Base-by-base conservation (phyloP, 352 stramenopile species). In the Elongisporangium undulatum region DNA sequence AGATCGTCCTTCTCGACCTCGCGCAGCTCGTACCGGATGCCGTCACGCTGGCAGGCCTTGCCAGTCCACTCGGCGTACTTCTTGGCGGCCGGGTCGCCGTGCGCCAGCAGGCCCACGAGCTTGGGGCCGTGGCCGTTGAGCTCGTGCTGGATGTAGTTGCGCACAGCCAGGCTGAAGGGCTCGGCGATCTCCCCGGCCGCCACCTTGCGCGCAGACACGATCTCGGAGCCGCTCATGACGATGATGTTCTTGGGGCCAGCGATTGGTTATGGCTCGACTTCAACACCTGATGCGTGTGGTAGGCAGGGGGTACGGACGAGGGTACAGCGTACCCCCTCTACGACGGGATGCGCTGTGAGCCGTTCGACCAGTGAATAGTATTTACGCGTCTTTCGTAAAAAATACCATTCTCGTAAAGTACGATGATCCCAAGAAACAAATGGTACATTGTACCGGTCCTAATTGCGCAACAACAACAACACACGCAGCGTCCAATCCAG, bases 21-120 rank as follows among this genome's bases (percentile, higher is more conserved):
- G 45, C 94, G 87, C 61, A 99, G 75, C 72, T 99, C 96, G 79
- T 99, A 99, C 19, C 90, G 89, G 68, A 99, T 97, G 58, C 96
- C 96, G 68, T 99, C 97, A 57, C 86, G 89, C 16, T 75, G 71
- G 71, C 95, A 99, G 34, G 95, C 95, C 54, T 96, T 96, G 59
- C 93, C 91, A 8, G 96, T 99, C 96, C 96, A 99, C 76, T 99
- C 92, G 54, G 96, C 96, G 72, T 99, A 99, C 68, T 98, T 96
- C 59, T 92, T 90, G 52, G 95, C 96, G 16, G 95, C 82, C 13
- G 92, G 93, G 70, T 99, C 96, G 49, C 89, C 94, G 70, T 98
- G 98, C 24, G 96, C 97, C 49, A 99, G 75, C 55, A 99, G 75
- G 8, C 87, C 90, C 49, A 97, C 86, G 49, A 97, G 79, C 66